A percentile compares a stretch with the other conserved stretches of the same genome.
phyloP scores from a whole-genome alignment of 83 land plant genomes.

The Picea mariana region DNA sequence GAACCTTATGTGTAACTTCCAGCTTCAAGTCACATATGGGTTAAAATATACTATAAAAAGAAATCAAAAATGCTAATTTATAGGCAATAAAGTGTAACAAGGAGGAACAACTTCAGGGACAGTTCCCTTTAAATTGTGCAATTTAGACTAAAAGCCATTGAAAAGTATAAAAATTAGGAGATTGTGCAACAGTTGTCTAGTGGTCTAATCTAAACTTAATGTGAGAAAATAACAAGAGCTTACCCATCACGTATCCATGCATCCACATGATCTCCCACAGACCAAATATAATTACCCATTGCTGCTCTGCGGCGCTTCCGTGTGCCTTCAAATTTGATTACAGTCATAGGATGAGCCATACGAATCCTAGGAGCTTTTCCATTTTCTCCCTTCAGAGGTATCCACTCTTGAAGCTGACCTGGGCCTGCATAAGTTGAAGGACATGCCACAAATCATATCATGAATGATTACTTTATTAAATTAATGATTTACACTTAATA shows the following conservation, averaged over 20 bases:
- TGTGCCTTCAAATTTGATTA: conserved; percentile 51
- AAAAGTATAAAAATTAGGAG: neutral
- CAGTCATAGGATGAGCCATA: conserved; percentile 52
- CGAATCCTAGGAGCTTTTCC: conserved; percentile 64
- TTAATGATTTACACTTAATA: neutral
- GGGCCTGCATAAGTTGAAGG: conserved; percentile 38
- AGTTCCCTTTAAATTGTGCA: neutral
- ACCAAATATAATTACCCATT: conserved; percentile 63
- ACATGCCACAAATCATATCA: neutral
- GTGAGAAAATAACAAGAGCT: neutral
- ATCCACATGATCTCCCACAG: conserved; percentile 91
- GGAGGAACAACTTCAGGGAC: neutral
- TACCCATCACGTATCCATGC: conserved; percentile 87
- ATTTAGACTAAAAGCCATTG: neutral
- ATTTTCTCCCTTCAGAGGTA: conserved; percentile 46
- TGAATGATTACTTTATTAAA: neutral
- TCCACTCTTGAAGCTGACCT: conserved; percentile 75
- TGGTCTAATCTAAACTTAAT: neutral
- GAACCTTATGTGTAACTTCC: too few species aligned
- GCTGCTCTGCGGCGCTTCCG: conserved; percentile 81
- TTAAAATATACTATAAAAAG: too few species aligned
- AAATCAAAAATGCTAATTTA: neutral
- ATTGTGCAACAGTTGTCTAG: neutral
- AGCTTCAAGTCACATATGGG: too few species aligned
- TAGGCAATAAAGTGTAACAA: neutral